Percentiles rank a stretch among this genome's conserved stretches.
These are phyloP conservation scores for Oryza meyeriana DNA, from an alignment of 176 grass and related monocot species.

Conservation along the genomic window DNA sequence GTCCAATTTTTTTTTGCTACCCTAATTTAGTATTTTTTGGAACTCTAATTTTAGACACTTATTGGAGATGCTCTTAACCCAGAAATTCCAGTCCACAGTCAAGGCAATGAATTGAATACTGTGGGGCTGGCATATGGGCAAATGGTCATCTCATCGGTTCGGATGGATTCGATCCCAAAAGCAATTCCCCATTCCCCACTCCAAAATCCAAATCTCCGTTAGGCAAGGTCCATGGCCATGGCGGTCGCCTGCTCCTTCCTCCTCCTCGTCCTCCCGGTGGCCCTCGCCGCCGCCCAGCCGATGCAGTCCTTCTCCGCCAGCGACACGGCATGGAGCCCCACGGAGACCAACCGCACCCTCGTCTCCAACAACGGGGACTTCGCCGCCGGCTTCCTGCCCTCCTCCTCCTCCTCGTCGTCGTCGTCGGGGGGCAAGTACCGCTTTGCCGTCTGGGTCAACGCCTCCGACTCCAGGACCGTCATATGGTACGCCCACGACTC, in stretches of 20 bases:
- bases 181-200: background rate
- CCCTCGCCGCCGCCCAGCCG: constrained; percentile 20
- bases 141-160: too few relatives aligned
- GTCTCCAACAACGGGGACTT: constrained; percentile 32
- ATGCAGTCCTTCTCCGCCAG: constrained; percentile 27
- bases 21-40: too few relatives aligned
- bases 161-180: too few relatives aligned
- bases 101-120: too few relatives aligned
- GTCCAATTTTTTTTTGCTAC: too few relatives aligned
- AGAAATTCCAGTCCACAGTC: too few relatives aligned
- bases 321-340: constrained; percentile 43
- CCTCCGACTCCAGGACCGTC: background rate
- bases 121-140: too few relatives aligned
- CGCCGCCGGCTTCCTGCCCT: constrained; percentile 54
- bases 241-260: background rate
- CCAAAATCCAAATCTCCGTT: too few relatives aligned
- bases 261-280: constrained; percentile 20
- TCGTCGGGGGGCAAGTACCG: constrained; percentile 18
- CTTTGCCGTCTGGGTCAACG: constrained; percentile 66
- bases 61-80: too few relatives aligned
- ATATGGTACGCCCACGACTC: constrained; percentile 35
- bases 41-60: too few relatives aligned
- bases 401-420: background rate
- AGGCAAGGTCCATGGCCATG: background rate
- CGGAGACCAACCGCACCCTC: constrained; percentile 40